A percentile compares a stretch with the other conserved stretches of the same genome.
Evolutionary conservation across 129 eudicot genomes (phyloP).

Genomic region (Kitagawia praeruptora): DNA sequence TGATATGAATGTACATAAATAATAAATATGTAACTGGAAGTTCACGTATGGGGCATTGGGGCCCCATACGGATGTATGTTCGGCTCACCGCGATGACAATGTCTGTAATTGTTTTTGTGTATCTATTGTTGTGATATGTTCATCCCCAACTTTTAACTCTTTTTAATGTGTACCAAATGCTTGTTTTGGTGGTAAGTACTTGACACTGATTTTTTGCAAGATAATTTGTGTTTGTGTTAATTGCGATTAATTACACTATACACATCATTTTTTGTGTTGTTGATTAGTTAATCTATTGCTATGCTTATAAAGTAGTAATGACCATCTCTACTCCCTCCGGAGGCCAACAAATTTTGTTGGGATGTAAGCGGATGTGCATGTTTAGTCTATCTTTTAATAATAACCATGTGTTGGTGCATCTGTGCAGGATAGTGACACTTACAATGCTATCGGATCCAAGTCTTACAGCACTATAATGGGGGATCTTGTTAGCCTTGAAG

Average conservation of each 20-base stretch:
- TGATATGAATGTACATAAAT: not conserved
- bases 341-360: not conserved
- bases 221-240: too few species aligned
- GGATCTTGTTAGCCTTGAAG: constrained; percentile 85
- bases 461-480: constrained; percentile 91
- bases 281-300: not conserved
- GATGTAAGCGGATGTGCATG: not conserved
- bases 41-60: not conserved
- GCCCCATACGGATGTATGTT: not conserved
- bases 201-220: not conserved
- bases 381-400: not conserved
- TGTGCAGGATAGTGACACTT: constrained; percentile 68
- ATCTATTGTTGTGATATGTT: not conserved
- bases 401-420: constrained; percentile 5
- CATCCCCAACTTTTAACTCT: not conserved
- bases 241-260: not conserved
- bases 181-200: not conserved
- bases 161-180: not conserved
- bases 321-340: not conserved
- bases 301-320: not conserved
- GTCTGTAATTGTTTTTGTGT: not conserved
- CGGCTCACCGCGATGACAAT: not conserved
- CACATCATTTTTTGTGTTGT: not conserved
- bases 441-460: constrained; percentile 68
- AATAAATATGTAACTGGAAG: not conserved